Conservation (phyloP, 2,329 filamentous ascomycete genomes). For the Sclerotinia glacialis region DNA sequence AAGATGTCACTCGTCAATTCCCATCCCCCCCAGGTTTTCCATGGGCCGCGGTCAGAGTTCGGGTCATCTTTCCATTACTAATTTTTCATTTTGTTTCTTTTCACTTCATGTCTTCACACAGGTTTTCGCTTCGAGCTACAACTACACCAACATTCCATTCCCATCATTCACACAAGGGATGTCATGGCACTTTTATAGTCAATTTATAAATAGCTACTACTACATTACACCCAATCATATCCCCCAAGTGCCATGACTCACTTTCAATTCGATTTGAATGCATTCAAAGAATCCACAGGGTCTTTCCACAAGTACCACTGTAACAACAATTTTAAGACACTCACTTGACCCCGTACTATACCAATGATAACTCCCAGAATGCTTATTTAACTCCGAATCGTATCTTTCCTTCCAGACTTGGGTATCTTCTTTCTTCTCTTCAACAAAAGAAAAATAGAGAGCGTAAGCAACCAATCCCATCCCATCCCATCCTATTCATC, state of each 20-base stretch:
- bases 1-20: too few species aligned
- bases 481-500: background rate
- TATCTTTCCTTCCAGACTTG: background rate
- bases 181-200: background rate
- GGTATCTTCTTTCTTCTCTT: background rate
- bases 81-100: background rate
- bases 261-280: background rate
- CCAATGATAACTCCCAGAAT: background rate
- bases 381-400: background rate
- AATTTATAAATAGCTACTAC: slow-evolving; percentile 1
- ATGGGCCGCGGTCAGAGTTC: background rate
- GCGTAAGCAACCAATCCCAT: background rate
- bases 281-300: background rate
- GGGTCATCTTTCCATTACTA: background rate
- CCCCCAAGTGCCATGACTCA: background rate
- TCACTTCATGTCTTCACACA: background rate
- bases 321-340: background rate
- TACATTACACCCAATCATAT: background rate
- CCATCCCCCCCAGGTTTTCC: background rate
- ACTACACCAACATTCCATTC: background rate
- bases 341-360: background rate
- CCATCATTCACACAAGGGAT: background rate
- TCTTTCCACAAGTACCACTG: background rate
- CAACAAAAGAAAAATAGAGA: slow-evolving; percentile 16
- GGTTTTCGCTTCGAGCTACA: background rate